Evolutionary conservation across 192 early-diverging fungal species (phyloP).

Genomic region (Spizellomyces sp.): DNA sequence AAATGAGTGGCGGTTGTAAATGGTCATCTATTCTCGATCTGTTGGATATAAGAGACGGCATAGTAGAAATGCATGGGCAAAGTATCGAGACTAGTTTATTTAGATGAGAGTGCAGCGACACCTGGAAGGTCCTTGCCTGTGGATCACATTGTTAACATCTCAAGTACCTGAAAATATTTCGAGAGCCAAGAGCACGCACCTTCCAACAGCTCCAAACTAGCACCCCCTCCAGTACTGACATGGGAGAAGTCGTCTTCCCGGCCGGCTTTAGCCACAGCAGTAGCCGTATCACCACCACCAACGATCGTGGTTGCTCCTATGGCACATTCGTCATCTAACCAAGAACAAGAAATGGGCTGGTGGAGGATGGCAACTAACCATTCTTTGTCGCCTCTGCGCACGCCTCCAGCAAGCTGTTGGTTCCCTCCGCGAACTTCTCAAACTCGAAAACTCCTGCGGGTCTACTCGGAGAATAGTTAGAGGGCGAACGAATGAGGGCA

Average conservation of each 20-base stretch:
- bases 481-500: not conserved
- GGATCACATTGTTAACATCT: not conserved
- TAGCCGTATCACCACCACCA: constrained; percentile 98
- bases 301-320: constrained; percentile 87
- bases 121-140: constrained; percentile 48
- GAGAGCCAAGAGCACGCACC: constrained; percentile 43
- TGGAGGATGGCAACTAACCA: constrained; percentile 13
- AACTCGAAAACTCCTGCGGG: constrained; percentile 98
- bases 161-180: not conserved
- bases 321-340: not conserved
- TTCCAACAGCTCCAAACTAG: constrained; percentile 93
- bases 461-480: constrained; percentile 12
- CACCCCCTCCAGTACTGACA: constrained; percentile 96
- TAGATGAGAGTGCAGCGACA: constrained; percentile 49
- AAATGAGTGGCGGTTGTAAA: too few species aligned
- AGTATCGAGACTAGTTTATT: not conserved
- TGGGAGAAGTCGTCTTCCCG: constrained; percentile 87
- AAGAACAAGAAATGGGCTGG: not conserved
- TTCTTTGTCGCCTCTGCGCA: constrained; percentile 79
- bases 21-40: too few species aligned
- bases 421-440: constrained; percentile 87
- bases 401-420: constrained; percentile 82
- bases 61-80: too few species aligned
- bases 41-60: too few species aligned
- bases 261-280: constrained; percentile 88